A percentile compares a stretch with the other conserved stretches of the same genome.
Conservation (phyloP, 176 grass and related monocot species). For the Musa schizocarpa region DNA sequence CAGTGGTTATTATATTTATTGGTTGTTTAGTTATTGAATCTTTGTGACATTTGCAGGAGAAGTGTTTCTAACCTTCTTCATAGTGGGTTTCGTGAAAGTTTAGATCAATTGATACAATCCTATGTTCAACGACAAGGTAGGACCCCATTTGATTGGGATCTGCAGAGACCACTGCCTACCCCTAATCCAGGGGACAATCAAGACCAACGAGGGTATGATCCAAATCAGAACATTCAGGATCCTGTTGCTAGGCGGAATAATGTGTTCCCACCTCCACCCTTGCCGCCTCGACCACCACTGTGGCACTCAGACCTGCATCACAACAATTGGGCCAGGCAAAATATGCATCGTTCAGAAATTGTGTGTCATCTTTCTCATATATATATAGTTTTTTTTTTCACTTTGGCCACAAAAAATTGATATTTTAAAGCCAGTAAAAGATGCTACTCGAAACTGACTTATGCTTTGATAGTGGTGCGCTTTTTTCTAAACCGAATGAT, state of each 20-base stretch:
- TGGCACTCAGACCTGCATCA: conserved; percentile 71
- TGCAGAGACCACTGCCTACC: conserved; percentile 40
- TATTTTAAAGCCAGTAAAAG: not conserved
- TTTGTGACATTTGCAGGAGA: conserved; percentile 32
- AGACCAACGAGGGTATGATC: conserved; percentile 21
- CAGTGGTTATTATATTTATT: not conserved
- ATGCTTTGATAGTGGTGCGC: no score
- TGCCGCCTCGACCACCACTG: conserved; percentile 61
- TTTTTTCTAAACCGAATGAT: no score
- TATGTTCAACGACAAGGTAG: conserved; percentile 70
- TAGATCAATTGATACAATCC: conserved; percentile 72
- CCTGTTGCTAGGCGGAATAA: conserved; percentile 32
- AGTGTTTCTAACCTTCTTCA: conserved; percentile 90
- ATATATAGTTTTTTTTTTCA: conserved; percentile 2
- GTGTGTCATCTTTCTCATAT: conserved; percentile 41
- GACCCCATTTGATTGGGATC: conserved; percentile 53
- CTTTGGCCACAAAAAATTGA: no score
- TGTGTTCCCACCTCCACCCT: conserved; percentile 67
- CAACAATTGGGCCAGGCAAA: conserved; percentile 71
- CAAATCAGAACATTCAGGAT: conserved; percentile 30
- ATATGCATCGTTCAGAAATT: conserved; percentile 76
- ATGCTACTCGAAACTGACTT: no score
- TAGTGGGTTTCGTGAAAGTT: conserved; percentile 74
- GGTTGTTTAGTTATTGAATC: not conserved
- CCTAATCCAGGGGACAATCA: conserved; percentile 28